Base-by-base conservation (phyloP, 2,329 filamentous ascomycete species). In the Chaetomium olivaceum region DNA sequence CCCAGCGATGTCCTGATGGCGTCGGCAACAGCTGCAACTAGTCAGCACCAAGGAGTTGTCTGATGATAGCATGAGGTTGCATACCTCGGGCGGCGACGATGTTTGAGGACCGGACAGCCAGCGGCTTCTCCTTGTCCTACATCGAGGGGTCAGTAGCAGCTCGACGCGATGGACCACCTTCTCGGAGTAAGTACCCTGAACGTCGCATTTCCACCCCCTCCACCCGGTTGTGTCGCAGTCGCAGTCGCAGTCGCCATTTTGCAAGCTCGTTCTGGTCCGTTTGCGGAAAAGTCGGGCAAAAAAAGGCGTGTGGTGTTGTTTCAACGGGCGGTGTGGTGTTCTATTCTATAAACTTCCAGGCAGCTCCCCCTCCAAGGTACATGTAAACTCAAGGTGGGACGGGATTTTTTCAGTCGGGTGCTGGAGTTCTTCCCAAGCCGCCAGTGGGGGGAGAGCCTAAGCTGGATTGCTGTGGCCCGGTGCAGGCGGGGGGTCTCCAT, bases 1-100 rank as follows among this genome's bases (percentile, higher is more conserved):
- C 95, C 95, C 72, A 99, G 85, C 68, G 95, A 98, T 31, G 94
- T 98, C 84, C 95, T 87, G 78, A 99, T 96, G 73, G 95, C 95
- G 87, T 99, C 95, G 78, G 95, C 91, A 76, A 99, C 94, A 77
- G 95, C 95, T 95, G 71, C 23, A 62, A 50, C 19, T 50, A 29
- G 55, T 64, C 63, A 66, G 59, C 56, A 36, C 16, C 56, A 19
- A 25, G 46, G 46, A 65, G 64, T 23, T 31, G 39, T 14, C 51
- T 3, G 23, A 46, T 46, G 58, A 46, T 39, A 61, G 46, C 6
- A 0, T 23, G 8, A 21, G 19, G 57, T 9, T 61, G 70, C 81
- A 73, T 85, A 94, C 92, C 92, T 92, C 94, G 88, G 74, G 95
- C 95, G 73, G 95, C 95, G 76, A 97, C 91, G 80, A 99, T 98